phyloP scores from a whole-genome alignment of 768 basidiomycete species.

The Amanita fuliginea region DNA sequence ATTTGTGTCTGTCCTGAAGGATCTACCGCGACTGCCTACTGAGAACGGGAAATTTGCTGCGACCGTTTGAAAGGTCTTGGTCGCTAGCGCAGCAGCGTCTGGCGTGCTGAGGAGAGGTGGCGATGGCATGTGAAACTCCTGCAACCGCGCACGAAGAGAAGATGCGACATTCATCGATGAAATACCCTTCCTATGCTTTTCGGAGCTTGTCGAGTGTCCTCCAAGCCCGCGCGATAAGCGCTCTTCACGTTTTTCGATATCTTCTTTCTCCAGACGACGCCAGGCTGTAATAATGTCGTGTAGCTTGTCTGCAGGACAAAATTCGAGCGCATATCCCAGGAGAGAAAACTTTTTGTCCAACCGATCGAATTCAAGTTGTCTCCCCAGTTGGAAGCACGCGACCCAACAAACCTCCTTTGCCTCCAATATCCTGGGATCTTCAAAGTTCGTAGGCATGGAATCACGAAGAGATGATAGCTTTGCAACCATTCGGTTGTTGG shows the following conservation, averaged over 20 bases:
- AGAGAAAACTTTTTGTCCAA: constrained; percentile 54
- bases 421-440: constrained; percentile 37
- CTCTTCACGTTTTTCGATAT: constrained; percentile 39
- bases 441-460: constrained; percentile 14
- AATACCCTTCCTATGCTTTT: constrained; percentile 7
- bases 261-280: constrained; percentile 64
- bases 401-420: constrained; percentile 85
- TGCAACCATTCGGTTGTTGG: constrained; percentile 60
- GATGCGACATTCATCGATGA: constrained; percentile 24
- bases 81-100: constrained; percentile 73
- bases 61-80: constrained; percentile 66
- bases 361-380: constrained; percentile 68
- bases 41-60: constrained; percentile 69
- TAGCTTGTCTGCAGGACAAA: constrained; percentile 77
- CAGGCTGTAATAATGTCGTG: constrained; percentile 70
- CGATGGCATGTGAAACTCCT: constrained; percentile 57
- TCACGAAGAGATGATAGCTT: constrained; percentile 40
- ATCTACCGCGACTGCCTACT: constrained; percentile 29
- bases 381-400: constrained; percentile 79
- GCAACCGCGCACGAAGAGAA: constrained; percentile 51
- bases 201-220: constrained; percentile 9
- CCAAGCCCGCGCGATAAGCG: constrained; percentile 20
- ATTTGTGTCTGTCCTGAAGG: constrained; percentile 29
- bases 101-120: constrained; percentile 61
- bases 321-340: constrained; percentile 71